Evolutionary conservation across 2,329 filamentous ascomycete species (phyloP).

Genomic region (Scedosporium aurantiacum): DNA sequence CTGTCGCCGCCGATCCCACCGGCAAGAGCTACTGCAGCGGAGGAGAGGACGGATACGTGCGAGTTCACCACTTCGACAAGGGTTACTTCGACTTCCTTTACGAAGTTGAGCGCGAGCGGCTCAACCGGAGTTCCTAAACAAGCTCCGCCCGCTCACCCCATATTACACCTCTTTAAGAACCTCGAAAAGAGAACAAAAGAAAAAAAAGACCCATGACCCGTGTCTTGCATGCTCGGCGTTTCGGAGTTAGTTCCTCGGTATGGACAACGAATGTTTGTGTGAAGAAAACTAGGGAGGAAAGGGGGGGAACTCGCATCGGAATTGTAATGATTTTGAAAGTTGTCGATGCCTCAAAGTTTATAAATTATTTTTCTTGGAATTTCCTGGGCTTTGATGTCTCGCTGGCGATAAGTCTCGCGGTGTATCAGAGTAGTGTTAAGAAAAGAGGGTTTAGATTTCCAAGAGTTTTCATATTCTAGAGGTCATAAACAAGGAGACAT

Average conservation of each 20-base stretch:
- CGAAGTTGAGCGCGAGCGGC: constrained; percentile 84
- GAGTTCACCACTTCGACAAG: constrained; percentile 97
- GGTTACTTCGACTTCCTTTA: constrained; percentile 98
- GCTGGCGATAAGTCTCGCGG: background rate
- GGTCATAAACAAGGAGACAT: too few relatives aligned
- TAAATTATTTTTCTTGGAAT: background rate
- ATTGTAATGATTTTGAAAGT: background rate
- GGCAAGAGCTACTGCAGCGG: constrained; percentile 90
- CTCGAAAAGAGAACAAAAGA: background rate
- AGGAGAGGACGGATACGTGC: constrained; percentile 96
- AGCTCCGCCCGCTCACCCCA: background rate
- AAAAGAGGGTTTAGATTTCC: too few relatives aligned
- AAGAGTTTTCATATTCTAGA: too few relatives aligned
- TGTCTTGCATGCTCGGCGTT: constrained; percentile 2
- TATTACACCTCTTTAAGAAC: background rate
- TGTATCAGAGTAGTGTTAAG: too few relatives aligned
- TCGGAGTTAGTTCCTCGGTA: constrained; percentile 1
- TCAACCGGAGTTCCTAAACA: constrained; percentile 23
- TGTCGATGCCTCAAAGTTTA: background rate
- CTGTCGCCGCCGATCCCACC: constrained; percentile 83
- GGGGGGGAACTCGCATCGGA: background rate
- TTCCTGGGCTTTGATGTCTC: background rate
- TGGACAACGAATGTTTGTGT: background rate
- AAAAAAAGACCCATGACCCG: background rate
- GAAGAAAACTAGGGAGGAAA: background rate